Percentiles rank a stretch among this genome's conserved stretches.
These are phyloP conservation scores for Lachancea meyersii DNA, from an alignment of 805 yeast species.

Conservation along the genomic window DNA sequence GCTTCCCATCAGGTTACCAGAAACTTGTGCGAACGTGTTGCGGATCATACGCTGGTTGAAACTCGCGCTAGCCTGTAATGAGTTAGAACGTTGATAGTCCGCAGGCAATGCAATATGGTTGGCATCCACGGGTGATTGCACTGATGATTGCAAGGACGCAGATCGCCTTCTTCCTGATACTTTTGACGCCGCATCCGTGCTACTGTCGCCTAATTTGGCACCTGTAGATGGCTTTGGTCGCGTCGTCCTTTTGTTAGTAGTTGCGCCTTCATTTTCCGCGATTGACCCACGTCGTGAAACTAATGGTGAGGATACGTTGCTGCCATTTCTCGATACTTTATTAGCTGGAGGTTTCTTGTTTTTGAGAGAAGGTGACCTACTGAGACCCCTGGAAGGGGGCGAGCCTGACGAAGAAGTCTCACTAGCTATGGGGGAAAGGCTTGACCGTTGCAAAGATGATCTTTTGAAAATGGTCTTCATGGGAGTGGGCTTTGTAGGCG, in stretches of 20 bases:
- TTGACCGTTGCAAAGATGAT: slow-evolving; percentile 6
- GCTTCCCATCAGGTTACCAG: slow-evolving; percentile 4
- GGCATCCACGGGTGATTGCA: slow-evolving; percentile 1
- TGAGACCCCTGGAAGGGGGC: slow-evolving; percentile 17
- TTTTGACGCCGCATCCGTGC: not conserved
- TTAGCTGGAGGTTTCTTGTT: slow-evolving; percentile 13
- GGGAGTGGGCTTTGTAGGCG: not conserved
- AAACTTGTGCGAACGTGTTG: slow-evolving; percentile 16
- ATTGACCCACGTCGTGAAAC: slow-evolving; percentile 18
- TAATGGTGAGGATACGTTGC: slow-evolving; percentile 13
- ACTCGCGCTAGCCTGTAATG: slow-evolving; percentile 26
- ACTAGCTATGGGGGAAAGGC: slow-evolving; percentile 14
- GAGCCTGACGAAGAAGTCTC: slow-evolving; percentile 14
- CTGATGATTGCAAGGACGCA: slow-evolving; percentile 29
- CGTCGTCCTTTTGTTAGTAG: too few species aligned
- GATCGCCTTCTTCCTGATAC: slow-evolving; percentile 21
- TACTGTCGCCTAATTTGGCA: not conserved
- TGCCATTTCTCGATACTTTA: slow-evolving; percentile 9
- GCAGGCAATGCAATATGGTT: not conserved
- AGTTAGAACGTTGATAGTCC: slow-evolving; percentile 23
- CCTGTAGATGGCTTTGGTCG: slow-evolving; percentile 1
- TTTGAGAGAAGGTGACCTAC: slow-evolving; percentile 22
- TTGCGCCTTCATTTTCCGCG: slow-evolving; percentile 6
- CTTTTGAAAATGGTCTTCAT: slow-evolving; percentile 11
- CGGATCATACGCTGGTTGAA: slow-evolving; percentile 27